These are phyloP conservation scores for Canariomyces notabilis DNA, from an alignment of 2,329 filamentous ascomycete genomes.

Conservation along the genomic window DNA sequence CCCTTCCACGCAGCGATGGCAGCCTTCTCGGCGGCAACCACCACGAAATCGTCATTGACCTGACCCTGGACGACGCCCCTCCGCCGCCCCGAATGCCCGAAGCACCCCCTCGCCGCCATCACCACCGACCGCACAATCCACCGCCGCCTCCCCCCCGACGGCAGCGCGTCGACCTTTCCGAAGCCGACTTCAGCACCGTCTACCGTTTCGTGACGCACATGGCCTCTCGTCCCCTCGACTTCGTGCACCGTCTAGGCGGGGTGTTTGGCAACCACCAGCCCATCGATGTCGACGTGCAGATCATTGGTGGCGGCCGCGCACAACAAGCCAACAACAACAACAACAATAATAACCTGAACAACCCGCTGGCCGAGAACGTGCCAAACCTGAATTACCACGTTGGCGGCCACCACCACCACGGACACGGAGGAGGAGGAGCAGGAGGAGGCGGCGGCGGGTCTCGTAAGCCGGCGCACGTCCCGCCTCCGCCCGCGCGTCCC, in stretches of 20 bases:
- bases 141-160: background rate
- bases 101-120: slow-evolving; percentile 3
- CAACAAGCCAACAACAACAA: no score
- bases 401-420: slow-evolving; percentile 32
- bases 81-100: background rate
- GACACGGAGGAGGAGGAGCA: no score
- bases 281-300: slow-evolving; percentile 28
- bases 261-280: slow-evolving; percentile 3
- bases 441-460: no score
- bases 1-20: slow-evolving; percentile 41
- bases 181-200: background rate
- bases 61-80: slow-evolving; percentile 41
- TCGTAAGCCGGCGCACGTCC: slow-evolving; percentile 50
- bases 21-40: slow-evolving; percentile 37
- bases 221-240: background rate
- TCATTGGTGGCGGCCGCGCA: slow-evolving; percentile 1
- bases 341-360: no score
- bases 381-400: slow-evolving; percentile 32
- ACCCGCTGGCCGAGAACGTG: slow-evolving; percentile 27
- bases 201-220: background rate
- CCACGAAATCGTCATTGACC: slow-evolving; percentile 42
- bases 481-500: slow-evolving; percentile 58
- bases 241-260: slow-evolving; percentile 10
- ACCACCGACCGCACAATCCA: background rate
- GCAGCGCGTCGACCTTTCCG: background rate